phyloP scores from a whole-genome alignment of 75 land plant genomes.

The Larix kaempferi region DNA sequence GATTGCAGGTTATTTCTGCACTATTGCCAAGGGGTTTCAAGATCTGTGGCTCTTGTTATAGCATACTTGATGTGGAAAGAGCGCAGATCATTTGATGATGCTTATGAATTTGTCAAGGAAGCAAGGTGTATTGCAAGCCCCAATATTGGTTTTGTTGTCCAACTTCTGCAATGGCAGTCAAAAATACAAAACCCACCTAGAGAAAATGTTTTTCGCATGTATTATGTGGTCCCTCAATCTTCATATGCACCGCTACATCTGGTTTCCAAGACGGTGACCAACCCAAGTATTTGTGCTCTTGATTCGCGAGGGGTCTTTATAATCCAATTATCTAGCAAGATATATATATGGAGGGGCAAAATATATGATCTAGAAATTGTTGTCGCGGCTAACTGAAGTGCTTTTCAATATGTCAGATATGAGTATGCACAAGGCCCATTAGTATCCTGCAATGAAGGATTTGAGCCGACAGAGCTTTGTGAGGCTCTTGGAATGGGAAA shows the following conservation, averaged over 20 bases:
- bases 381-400: slow-evolving; percentile 28
- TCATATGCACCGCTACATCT: slow-evolving; percentile 37
- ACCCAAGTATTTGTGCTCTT: slow-evolving; percentile 18
- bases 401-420: slow-evolving; percentile 49
- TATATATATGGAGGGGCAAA: slow-evolving; percentile 46
- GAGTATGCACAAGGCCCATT: slow-evolving; percentile 23
- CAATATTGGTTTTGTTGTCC: slow-evolving; percentile 45
- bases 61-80: slow-evolving; percentile 54
- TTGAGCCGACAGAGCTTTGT: slow-evolving; percentile 5
- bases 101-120: slow-evolving; percentile 26
- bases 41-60: slow-evolving; percentile 40
- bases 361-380: slow-evolving; percentile 21
- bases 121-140: slow-evolving; percentile 31
- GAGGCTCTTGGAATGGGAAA: slow-evolving; percentile 1
- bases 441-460: slow-evolving; percentile 4
- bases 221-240: slow-evolving; percentile 40
- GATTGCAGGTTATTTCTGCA: slow-evolving; percentile 45
- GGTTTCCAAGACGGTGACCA: slow-evolving; percentile 24
- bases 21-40: slow-evolving; percentile 49
- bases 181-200: slow-evolving; percentile 8
- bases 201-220: slow-evolving; percentile 10
- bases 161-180: slow-evolving; percentile 45
- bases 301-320: slow-evolving; percentile 52
- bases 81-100: slow-evolving; percentile 27
- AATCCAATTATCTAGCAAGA: slow-evolving; percentile 18